Evolutionary conservation across 2,329 filamentous ascomycete genomes (phyloP).

Genomic region (Botryotinia globosa): DNA sequence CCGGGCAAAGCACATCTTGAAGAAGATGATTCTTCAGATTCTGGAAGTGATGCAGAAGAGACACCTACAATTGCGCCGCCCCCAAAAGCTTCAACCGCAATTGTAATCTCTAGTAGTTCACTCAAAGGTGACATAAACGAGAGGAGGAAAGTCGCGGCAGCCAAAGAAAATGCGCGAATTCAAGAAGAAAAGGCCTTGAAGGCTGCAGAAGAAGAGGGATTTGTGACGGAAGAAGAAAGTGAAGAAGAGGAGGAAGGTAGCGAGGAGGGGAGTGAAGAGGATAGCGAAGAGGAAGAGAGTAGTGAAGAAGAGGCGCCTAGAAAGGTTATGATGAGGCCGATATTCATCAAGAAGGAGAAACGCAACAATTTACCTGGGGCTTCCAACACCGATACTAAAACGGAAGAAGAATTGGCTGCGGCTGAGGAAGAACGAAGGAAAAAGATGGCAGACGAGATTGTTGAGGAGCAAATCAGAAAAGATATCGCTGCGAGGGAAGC

Average conservation of each 20-base stretch:
- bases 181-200: conserved; percentile 45
- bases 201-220: conserved; percentile 56
- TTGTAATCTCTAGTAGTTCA: conserved; percentile 54
- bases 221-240: conserved; percentile 50
- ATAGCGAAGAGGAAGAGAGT: conserved; percentile 40
- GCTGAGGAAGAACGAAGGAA: conserved; percentile 64
- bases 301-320: conserved; percentile 58
- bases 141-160: conserved; percentile 46
- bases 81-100: conserved; percentile 56
- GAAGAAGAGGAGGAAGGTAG: conserved; percentile 44
- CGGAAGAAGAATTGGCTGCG: conserved; percentile 44
- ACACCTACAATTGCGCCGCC: conserved; percentile 48
- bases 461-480: conserved; percentile 85
- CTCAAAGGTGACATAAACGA: conserved; percentile 53
- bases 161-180: conserved; percentile 47
- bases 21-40: conserved; percentile 49
- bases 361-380: conserved; percentile 39
- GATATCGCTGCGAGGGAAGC: conserved; percentile 72
- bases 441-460: conserved; percentile 71
- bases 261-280: conserved; percentile 34
- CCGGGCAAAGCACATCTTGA: conserved; percentile 72
- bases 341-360: conserved; percentile 60
- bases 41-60: conserved; percentile 49
- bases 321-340: conserved; percentile 59
- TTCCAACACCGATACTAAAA: conserved; percentile 37